phyloP scores from a whole-genome alignment of 2,329 filamentous ascomycete species.

The Trichoderma sp. region DNA sequence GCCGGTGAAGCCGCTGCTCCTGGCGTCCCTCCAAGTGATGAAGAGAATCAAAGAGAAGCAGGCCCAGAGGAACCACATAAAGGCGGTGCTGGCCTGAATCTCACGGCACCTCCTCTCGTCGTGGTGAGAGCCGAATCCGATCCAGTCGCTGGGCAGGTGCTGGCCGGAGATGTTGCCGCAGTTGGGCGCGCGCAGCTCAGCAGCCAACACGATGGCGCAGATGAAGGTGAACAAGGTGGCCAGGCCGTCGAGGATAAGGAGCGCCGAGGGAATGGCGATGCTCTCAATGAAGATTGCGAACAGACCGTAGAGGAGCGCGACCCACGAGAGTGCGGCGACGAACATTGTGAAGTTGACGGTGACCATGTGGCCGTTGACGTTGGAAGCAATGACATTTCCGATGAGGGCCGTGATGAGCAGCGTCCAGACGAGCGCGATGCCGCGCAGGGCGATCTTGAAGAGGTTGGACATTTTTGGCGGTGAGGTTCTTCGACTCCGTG shows the following conservation, averaged over 20 bases:
- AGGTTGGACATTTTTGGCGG: slow-evolving; percentile 39
- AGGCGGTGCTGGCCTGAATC: slow-evolving; percentile 72
- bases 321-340: slow-evolving; percentile 65
- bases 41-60: slow-evolving; percentile 60
- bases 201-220: slow-evolving; percentile 68
- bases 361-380: slow-evolving; percentile 47
- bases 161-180: slow-evolving; percentile 57
- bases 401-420: slow-evolving; percentile 59
- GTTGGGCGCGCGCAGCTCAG: slow-evolving; percentile 68
- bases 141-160: slow-evolving; percentile 50
- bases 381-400: slow-evolving; percentile 60
- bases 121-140: slow-evolving; percentile 64
- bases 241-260: slow-evolving; percentile 59
- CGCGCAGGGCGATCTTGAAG: slow-evolving; percentile 52
- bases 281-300: slow-evolving; percentile 56
- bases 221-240: slow-evolving; percentile 71
- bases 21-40: slow-evolving; percentile 57
- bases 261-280: slow-evolving; percentile 54
- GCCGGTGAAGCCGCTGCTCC: slow-evolving; percentile 45
- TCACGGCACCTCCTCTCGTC: slow-evolving; percentile 69
- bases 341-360: slow-evolving; percentile 70
- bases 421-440: slow-evolving; percentile 54
- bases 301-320: slow-evolving; percentile 65
- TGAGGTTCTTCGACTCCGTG: background rate
- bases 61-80: slow-evolving; percentile 77